These are phyloP conservation scores for Rhododendron ovatum DNA, from an alignment of 148 eudicot genomes.

Conservation along the genomic window DNA sequence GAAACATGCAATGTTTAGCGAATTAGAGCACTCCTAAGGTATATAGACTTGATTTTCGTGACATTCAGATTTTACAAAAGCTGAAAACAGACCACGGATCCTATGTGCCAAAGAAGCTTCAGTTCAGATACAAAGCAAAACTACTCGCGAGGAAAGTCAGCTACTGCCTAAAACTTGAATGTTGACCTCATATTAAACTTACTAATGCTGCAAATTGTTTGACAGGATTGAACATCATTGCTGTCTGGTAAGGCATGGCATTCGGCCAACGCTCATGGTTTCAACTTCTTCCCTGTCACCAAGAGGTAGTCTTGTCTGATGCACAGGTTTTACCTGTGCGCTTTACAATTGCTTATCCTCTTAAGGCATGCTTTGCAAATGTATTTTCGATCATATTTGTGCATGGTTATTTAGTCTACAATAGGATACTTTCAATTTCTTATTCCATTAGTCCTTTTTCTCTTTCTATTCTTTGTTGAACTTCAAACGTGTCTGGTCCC, in stretches of 20 bases:
- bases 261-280: constrained; percentile 86
- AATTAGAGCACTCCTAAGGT: not conserved
- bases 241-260: constrained; percentile 80
- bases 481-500: not conserved
- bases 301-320: constrained; percentile 42
- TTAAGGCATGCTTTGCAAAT: not conserved
- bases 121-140: constrained; percentile 45
- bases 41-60: constrained; percentile 8
- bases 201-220: constrained; percentile 13
- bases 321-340: not conserved
- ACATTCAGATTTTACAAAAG: constrained; percentile 45
- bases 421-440: not conserved
- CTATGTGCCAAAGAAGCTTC: constrained; percentile 79
- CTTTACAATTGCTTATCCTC: not conserved
- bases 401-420: not conserved
- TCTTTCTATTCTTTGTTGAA: not conserved
- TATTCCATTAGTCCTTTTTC: not conserved
- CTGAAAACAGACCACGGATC: constrained; percentile 91
- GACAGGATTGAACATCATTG: constrained; percentile 68
- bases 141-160: constrained; percentile 41
- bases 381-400: not conserved
- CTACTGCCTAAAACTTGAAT: constrained; percentile 54
- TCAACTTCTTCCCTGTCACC: constrained; percentile 94
- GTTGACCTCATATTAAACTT: not conserved
- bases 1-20: not conserved